Evolutionary conservation across 768 basidiomycete species (phyloP).

Genomic region (Mycena vulgaris): DNA sequence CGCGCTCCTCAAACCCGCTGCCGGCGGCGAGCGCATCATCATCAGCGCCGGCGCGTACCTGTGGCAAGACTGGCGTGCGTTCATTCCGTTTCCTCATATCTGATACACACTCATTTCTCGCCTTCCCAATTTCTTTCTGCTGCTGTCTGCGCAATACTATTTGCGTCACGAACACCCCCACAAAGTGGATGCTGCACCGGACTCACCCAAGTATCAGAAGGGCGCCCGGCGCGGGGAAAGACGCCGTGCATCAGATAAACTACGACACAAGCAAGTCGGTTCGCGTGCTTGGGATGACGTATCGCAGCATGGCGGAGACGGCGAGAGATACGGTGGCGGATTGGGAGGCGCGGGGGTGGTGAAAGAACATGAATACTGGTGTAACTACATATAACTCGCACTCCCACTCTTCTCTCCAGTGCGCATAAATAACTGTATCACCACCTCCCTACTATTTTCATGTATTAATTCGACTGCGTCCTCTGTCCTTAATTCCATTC

Average conservation of each 20-base stretch:
- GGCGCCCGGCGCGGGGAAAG: slow-evolving; percentile 19
- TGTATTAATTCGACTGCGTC: too few relatives aligned
- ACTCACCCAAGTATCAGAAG: slow-evolving; percentile 10
- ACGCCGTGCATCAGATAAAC: slow-evolving; percentile 33
- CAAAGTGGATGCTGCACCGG: slow-evolving; percentile 18
- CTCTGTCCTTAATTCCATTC: too few relatives aligned
- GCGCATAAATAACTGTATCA: too few relatives aligned
- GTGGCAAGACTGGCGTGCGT: slow-evolving; percentile 38
- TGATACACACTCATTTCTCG: too few relatives aligned
- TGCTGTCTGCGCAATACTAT: too few relatives aligned
- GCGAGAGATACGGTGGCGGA: slow-evolving; percentile 50
- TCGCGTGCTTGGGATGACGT: slow-evolving; percentile 50
- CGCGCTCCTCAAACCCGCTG: slow-evolving; percentile 50
- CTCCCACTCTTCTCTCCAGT: too few relatives aligned
- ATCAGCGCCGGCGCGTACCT: slow-evolving; percentile 50
- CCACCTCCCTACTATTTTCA: too few relatives aligned
- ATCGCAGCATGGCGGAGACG: slow-evolving; percentile 48
- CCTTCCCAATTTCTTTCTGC: too few relatives aligned
- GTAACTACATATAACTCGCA: too few relatives aligned
- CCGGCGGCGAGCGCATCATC: slow-evolving; percentile 70
- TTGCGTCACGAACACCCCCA: too few relatives aligned
- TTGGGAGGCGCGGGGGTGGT: slow-evolving; percentile 54
- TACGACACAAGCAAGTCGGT: slow-evolving; percentile 48
- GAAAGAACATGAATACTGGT: too few relatives aligned
- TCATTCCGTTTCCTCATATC: too few relatives aligned